Base-by-base conservation (phyloP, 139 green algal species). In the Parachlorella kessleri region DNA sequence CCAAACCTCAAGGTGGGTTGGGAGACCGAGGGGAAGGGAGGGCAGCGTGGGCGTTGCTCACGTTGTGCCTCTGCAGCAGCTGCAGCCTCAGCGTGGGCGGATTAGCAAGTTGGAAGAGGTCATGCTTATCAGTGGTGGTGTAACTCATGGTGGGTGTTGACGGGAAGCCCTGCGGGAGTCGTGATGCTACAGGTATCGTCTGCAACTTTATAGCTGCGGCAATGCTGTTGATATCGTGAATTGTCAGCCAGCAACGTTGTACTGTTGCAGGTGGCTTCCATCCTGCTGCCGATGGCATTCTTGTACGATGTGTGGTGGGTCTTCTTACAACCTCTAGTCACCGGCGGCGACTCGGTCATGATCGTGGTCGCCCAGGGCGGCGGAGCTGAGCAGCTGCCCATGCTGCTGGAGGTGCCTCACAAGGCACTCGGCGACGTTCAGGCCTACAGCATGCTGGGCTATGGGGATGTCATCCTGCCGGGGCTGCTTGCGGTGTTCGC, bases 231-330 rank as follows among this genome's bases (percentile, higher is more conserved):
- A n/a, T n/a, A n/a, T n/a, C n/a, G n/a, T n/a, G n/a, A n/a, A n/a
- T n/a, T n/a, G n/a, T n/a, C n/a, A n/a, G n/a, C n/a, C n/a, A n/a
- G n/a, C n/a, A n/a, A n/a, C n/a, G n/a, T n/a, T n/a, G n/a, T n/a
- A n/a, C n/a, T n/a, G n/a, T n/a, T 91, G 64, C 85, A 86, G 63
- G 88, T 96, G 21, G 92, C 94, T 3, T 84, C 76, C 54, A 83
- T 96, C 2, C 88, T 98, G 76, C 92, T 98, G 36, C 75, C 77
- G 21, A 76, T 92, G 10, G 89, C 87, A 33, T 92, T 97, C 55
- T 36, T 83, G 3, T 96, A 97, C 80, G 93, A 98, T 84, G 88
- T 98, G 28, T 98, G 97, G 81, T 98, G 91, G 93, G 96, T 98
- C 24, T 99, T 98, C 89, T 76, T 99, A 32, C 91, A 96, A 83